Base-by-base conservation (phyloP, 2,329 filamentous ascomycete genomes). In the Dothidotthia symphoricarpi region DNA sequence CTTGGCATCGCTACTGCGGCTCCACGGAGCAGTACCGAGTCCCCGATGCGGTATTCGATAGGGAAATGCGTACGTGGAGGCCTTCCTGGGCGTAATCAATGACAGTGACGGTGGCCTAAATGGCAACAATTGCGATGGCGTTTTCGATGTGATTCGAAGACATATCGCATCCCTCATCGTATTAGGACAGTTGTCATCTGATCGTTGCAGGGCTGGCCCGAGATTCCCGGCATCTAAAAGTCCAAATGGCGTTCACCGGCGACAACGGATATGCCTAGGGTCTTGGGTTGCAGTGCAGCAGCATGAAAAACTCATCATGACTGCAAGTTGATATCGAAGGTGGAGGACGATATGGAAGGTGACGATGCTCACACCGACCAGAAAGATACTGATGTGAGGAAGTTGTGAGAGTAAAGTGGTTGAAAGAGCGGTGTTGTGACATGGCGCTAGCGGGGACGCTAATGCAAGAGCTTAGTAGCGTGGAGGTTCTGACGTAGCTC, bases 341-440 rank as follows among this genome's bases (percentile, higher is more conserved):
- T 31, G 17, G 26, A 13, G 11, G 12, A 27, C 12, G 9, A 27
- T 3, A n/a, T 28, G 39, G 31, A 39, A 26, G 28, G 50, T 55
- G 46, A 53, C 45, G 40, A 33, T 42, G 54, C 49, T 54, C 57
- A 61, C 60, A 64, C 60, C 60, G 59, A 59, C 53, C 42, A 39
- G 35, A 30, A 30, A 32, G 45, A 22, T 27, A 35, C 26, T 33
- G 33, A 38, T 36, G 24, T 34, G 16, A 38, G 34, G 39, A 30
- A 29, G 29, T 24, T 30, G 35, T 34, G 28, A 35, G 42, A 35
- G 24, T 36, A 45, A 43, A 39, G 37, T 33, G 34, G 29, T 36
- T 25, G 33, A 61, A 61, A 51, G 45, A 51, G 58, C 58, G 59
- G 57, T 62, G 55, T 46, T 50, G 47, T 31, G 40, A 31, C 27